phyloP scores from a whole-genome alignment of 768 basidiomycete species.

The Gymnopilus junonius region DNA sequence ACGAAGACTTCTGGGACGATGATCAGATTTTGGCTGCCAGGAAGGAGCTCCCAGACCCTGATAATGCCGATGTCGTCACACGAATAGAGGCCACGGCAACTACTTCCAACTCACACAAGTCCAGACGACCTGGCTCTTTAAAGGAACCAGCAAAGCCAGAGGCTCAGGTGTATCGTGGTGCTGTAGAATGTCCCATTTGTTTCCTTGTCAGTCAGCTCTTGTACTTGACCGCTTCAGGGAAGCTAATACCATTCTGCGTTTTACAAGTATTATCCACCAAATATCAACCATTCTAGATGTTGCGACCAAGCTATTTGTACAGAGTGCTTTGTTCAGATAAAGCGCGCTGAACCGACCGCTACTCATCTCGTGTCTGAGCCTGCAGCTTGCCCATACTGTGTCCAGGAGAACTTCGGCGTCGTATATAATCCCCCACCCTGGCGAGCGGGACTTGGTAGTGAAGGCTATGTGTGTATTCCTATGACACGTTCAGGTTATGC shows the following conservation, averaged over 20 bases:
- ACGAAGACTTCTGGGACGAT: constrained; percentile 86
- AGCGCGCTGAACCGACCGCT: constrained; percentile 91
- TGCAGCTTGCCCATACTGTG: constrained; percentile 96
- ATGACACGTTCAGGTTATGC: constrained; percentile 4
- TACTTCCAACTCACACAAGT: constrained; percentile 37
- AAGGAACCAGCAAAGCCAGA: constrained; percentile 79
- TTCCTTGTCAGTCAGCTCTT: constrained; percentile 74
- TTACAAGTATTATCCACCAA: constrained; percentile 90
- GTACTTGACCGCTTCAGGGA: constrained; percentile 17
- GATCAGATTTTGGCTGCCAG: constrained; percentile 84
- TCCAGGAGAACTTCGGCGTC: constrained; percentile 96
- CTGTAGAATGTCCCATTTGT: constrained; percentile 96
- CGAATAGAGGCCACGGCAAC: constrained; percentile 47
- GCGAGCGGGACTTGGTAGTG: constrained; percentile 80
- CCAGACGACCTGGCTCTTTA: constrained; percentile 57
- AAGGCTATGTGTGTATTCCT: constrained; percentile 59
- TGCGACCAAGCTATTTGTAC: constrained; percentile 99
- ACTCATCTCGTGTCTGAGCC: constrained; percentile 97
- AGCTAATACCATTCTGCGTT: constrained; percentile 32
- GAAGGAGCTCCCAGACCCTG: constrained; percentile 64
- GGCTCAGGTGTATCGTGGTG: constrained; percentile 80
- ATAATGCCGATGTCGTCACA: constrained; percentile 48
- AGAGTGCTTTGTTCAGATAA: constrained; percentile 99
- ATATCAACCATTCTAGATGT: constrained; percentile 97
- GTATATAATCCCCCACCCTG: constrained; percentile 84